Evolutionary conservation across 202 grass and related monocot species (phyloP), one percentile per base, ranked within the genome.

Genomic region (Alloteropsis angusta): DNA sequence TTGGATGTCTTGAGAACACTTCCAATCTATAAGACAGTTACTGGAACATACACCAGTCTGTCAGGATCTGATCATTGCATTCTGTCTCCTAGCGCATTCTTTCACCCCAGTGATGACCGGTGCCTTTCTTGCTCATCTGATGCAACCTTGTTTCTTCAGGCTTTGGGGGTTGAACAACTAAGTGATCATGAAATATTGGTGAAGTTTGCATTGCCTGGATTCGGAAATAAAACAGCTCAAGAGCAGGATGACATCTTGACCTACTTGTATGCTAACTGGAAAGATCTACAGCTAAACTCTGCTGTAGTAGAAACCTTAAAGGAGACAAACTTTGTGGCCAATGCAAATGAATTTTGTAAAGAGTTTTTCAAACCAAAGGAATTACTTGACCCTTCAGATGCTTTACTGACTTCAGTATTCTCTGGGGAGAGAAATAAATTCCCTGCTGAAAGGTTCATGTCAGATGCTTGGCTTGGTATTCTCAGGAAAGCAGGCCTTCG

Each of bases 231-330:
- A 90, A 92, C 83, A 74, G 58, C 83, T 85, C 68, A 85, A 88
- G 95, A 94, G 81, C 89, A 94, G 81, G 95, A 94, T 86, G 85
- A 88, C 45, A 94, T 97, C 77, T 85, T 97, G 72, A 70, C 87
- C 16, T 94, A 97, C 56, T 82, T 97, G 58, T 92, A 90, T 74
- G 68, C 77, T 71, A 97, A 92, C 80, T 97, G 95, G 95, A 90
- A 82, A 81, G 87, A 92, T 90, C 81, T 97, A 23, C 89, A 94
- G 80, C 76, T 86, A 16, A 86, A 90, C 82, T 74, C 85, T 77
- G 72, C 82, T 61, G 89, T 92, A 56, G 78, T 94, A 52, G 91
- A 60, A 78, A 87, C 80, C 8, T 81, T 97, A 71, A 90, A 84
- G 70, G 87, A 92, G 47, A 88, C 91, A 53, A 92, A 88, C 45